Evolutionary conservation across 306 rosid species (phyloP).

Genomic region (Myrica gale): DNA sequence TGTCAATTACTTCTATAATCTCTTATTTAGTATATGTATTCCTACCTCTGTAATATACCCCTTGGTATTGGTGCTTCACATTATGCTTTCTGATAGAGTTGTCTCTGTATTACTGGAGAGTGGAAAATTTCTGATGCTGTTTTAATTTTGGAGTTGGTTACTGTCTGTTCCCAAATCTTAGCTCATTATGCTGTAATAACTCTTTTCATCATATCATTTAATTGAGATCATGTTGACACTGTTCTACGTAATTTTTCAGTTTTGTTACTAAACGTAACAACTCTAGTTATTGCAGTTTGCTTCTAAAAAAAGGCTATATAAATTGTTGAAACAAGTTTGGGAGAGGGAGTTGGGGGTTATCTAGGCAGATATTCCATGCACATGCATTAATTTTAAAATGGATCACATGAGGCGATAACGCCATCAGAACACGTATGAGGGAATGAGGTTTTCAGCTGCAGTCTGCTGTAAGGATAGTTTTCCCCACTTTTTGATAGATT

Average conservation of each 20-base stretch:
- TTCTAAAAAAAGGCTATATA: background rate
- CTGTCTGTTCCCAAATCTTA: background rate
- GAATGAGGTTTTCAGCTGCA: background rate
- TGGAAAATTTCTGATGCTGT: background rate
- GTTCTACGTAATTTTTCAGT: background rate
- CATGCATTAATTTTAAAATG: background rate
- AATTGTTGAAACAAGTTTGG: no score
- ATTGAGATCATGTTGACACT: no score
- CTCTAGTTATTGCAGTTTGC: background rate
- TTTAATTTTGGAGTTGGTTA: background rate
- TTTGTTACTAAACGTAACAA: background rate
- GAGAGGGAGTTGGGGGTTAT: background rate
- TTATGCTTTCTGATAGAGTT: background rate
- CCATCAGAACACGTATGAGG: background rate
- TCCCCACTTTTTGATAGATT: background rate
- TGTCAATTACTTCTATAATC: background rate
- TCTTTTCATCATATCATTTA: background rate
- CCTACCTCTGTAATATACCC: background rate
- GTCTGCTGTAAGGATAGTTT: background rate
- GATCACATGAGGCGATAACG: background rate
- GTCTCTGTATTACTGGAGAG: background rate
- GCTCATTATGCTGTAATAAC: background rate
- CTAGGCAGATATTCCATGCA: background rate
- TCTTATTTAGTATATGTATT: background rate
- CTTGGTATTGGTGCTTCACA: constrained; percentile 3